Evolutionary conservation across 2,329 filamentous ascomycete species (phyloP).

Genomic region (Lizonia empirigonia): DNA sequence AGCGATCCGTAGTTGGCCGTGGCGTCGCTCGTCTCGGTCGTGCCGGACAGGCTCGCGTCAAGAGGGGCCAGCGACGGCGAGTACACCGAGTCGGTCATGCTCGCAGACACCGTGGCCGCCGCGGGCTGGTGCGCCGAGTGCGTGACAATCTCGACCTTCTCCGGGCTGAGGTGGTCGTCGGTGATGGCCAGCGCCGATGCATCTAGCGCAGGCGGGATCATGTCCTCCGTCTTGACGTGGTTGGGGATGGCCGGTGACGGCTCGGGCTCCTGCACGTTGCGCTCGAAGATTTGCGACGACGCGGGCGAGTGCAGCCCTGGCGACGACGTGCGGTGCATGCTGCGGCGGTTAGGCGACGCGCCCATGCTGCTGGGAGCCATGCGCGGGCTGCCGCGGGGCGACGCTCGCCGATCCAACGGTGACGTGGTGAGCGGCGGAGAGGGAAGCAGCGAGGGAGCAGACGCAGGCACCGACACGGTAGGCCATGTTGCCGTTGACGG

Average conservation of each 20-base stretch:
- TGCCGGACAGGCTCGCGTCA: constrained; percentile 32
- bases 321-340: constrained; percentile 66
- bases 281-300: constrained; percentile 82
- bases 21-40: constrained; percentile 35
- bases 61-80: constrained; percentile 42
- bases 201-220: constrained; percentile 89
- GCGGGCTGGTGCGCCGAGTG: constrained; percentile 84
- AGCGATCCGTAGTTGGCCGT: constrained; percentile 77
- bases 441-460: constrained; percentile 34
- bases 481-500: constrained; percentile 15
- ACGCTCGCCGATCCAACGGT: constrained; percentile 35
- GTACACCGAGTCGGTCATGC: constrained; percentile 43
- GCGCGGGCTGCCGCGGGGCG: constrained; percentile 46
- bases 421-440: constrained; percentile 42
- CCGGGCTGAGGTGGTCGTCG: constrained; percentile 80
- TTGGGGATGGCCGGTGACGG: constrained; percentile 86
- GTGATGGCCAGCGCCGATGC: constrained; percentile 93
- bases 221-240: constrained; percentile 92
- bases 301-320: constrained; percentile 81
- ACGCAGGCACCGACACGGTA: constrained; percentile 5
- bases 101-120: constrained; percentile 62
- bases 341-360: constrained; percentile 67
- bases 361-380: constrained; percentile 40
- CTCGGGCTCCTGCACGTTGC: constrained; percentile 79
- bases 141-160: constrained; percentile 90